These are phyloP conservation scores for Aurifilum marmelostoma DNA, from an alignment of 2,329 filamentous ascomycete genomes.

Conservation along the genomic window DNA sequence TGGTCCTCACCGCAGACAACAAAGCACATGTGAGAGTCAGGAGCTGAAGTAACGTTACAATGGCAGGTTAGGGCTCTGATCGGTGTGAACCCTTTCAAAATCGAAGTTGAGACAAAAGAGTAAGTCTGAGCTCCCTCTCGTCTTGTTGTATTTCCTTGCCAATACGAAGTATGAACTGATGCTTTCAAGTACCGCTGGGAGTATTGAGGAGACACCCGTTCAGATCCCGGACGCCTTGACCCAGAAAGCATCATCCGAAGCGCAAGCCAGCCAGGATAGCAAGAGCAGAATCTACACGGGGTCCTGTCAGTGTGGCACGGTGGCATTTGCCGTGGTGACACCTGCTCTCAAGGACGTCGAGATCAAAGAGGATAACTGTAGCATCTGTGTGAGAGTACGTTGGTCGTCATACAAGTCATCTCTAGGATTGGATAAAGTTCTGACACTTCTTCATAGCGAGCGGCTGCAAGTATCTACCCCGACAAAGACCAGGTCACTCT, in stretches of 20 bases:
- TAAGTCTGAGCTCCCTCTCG: background rate
- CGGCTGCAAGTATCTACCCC: conserved; percentile 37
- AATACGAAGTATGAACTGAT: background rate
- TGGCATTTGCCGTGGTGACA: conserved; percentile 31
- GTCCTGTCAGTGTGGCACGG: conserved; percentile 36
- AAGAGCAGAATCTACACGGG: conserved; percentile 30
- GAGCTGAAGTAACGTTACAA: background rate
- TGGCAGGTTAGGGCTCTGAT: conserved; percentile 29
- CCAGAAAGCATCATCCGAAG: background rate
- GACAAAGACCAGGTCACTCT: conserved; percentile 36
- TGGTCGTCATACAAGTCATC: background rate
- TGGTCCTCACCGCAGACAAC: background rate
- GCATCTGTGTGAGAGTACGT: conserved; percentile 37
- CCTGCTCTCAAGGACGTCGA: conserved; percentile 41
- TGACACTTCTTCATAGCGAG: conserved; percentile 31
- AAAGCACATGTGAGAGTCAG: background rate
- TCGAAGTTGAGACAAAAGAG: conserved; percentile 29
- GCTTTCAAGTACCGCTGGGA: conserved; percentile 13
- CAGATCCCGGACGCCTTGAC: background rate
- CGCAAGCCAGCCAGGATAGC: background rate
- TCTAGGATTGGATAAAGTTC: background rate
- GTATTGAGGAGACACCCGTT: conserved; percentile 3
- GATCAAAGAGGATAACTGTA: conserved; percentile 47
- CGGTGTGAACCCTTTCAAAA: conserved; percentile 34
- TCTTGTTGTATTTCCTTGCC: accelerated